Percentiles rank a stretch among this genome's conserved stretches.
Conservation (phyloP, 2,329 filamentous ascomycete genomes). For the Lasiodiplodia sp. region DNA sequence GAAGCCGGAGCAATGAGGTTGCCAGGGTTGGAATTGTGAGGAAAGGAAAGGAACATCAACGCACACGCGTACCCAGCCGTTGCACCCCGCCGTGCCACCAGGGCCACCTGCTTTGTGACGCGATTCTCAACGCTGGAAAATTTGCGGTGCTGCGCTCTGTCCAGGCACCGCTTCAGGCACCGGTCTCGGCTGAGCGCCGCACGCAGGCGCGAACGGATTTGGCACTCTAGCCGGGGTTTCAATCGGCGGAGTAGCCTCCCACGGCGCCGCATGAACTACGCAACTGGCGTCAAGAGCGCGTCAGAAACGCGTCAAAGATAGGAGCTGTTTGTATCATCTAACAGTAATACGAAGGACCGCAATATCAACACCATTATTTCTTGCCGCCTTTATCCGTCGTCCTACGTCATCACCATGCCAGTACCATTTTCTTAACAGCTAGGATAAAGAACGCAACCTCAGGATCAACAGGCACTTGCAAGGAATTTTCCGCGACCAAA, state of each 20-base stretch:
- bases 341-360: constrained; percentile 29
- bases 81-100: constrained; percentile 15
- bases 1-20: constrained; percentile 44
- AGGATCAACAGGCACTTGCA: constrained; percentile 8
- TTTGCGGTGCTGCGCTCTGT: constrained; percentile 12
- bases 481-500: constrained; percentile 20
- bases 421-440: constrained; percentile 19
- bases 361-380: constrained; percentile 28
- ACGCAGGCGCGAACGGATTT: constrained; percentile 24
- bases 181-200: constrained; percentile 18
- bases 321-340: constrained; percentile 27
- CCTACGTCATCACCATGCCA: constrained; percentile 25
- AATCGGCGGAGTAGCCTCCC: constrained; percentile 10
- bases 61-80: constrained; percentile 9
- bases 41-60: constrained; percentile 5
- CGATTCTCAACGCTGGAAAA: constrained; percentile 17
- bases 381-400: constrained; percentile 20
- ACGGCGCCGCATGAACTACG: constrained; percentile 21
- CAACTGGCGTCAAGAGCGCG: constrained; percentile 18
- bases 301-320: constrained; percentile 25
- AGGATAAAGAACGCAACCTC: constrained; percentile 16
- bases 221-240: constrained; percentile 25
- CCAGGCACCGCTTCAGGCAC: constrained; percentile 12
- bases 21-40: not conserved
- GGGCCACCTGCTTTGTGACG: constrained; percentile 1